Evolutionary conservation across 495 filamentous ascomycete genomes (phyloP).

Genomic region (Aspergillus ellipticus): DNA sequence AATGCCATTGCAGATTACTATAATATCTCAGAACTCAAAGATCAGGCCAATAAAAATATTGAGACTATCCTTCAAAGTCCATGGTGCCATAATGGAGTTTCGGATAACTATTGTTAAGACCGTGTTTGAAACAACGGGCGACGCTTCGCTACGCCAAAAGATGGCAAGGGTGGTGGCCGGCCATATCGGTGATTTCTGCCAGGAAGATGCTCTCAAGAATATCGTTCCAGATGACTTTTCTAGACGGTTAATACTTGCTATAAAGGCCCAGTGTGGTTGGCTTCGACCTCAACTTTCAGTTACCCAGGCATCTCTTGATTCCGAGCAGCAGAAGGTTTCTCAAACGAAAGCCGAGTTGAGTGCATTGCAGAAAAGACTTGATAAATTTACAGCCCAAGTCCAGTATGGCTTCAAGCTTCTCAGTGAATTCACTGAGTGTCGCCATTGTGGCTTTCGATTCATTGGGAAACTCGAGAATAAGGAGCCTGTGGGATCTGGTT

Average conservation of each 20-base stretch:
- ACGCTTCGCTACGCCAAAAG: neutral
- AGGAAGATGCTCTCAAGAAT: neutral
- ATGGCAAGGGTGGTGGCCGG: neutral
- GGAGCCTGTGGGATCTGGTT: neutral
- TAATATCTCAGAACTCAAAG: neutral
- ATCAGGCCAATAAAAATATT: neutral
- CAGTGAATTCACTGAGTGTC: neutral
- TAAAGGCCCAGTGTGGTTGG: neutral
- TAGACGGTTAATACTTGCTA: neutral
- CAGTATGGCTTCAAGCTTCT: neutral
- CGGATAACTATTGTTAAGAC: neutral
- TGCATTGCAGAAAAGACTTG: neutral
- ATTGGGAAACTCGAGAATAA: neutral
- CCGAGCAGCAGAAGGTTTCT: neutral
- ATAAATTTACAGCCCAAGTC: neutral
- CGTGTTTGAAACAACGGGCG: neutral
- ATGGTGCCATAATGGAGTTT: neutral
- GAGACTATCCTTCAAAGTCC: neutral
- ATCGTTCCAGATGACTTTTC: neutral
- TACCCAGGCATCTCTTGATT: neutral
- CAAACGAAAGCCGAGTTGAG: neutral
- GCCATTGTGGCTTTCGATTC: neutral
- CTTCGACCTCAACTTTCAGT: neutral
- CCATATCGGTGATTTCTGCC: neutral
- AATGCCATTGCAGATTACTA: constrained; percentile 4